Evolutionary conservation across 345 rosid genomes (phyloP).

Genomic region (thale cress (Arabidopsis thaliana)): DNA sequence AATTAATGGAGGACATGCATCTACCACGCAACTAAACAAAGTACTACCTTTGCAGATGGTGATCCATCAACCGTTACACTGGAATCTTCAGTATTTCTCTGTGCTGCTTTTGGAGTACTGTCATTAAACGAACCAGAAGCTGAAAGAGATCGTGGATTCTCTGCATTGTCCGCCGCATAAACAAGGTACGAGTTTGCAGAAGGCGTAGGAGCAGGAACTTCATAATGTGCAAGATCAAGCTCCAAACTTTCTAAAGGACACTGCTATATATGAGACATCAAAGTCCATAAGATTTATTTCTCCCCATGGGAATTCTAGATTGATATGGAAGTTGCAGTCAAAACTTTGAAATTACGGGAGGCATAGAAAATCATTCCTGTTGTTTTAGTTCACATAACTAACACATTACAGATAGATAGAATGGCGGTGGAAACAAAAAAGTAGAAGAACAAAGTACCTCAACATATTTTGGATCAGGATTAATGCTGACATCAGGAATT

Average conservation of each 20-base stretch:
- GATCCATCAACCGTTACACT: slow-evolving; percentile 62
- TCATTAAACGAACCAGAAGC: slow-evolving; percentile 54
- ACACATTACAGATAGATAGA: slow-evolving; percentile 13
- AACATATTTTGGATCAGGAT: slow-evolving; percentile 60
- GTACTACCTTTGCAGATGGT: slow-evolving; percentile 67
- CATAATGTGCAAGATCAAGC: slow-evolving; percentile 97
- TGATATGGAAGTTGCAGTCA: background rate
- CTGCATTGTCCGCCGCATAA: slow-evolving; percentile 91
- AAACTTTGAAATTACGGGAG: background rate
- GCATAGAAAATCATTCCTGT: background rate
- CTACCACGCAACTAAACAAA: slow-evolving; percentile 43
- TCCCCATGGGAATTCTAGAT: slow-evolving; percentile 6
- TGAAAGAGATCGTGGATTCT: slow-evolving; percentile 81
- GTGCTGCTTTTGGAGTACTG: slow-evolving; percentile 50
- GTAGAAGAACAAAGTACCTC: slow-evolving; percentile 57
- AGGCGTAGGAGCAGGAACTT: slow-evolving; percentile 90
- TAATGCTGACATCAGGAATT: slow-evolving; percentile 91
- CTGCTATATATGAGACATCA: slow-evolving; percentile 53
- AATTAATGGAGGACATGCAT: slow-evolving; percentile 19
- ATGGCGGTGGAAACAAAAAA: background rate
- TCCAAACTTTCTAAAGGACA: slow-evolving; percentile 79
- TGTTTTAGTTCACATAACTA: slow-evolving; percentile 1
- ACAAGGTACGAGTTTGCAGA: slow-evolving; percentile 73
- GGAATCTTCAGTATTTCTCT: slow-evolving; percentile 47
- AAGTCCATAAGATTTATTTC: slow-evolving; percentile 18